These are phyloP conservation scores for Gracilaria domingensis DNA, from an alignment of 23 red algal species.

Conservation along the genomic window DNA sequence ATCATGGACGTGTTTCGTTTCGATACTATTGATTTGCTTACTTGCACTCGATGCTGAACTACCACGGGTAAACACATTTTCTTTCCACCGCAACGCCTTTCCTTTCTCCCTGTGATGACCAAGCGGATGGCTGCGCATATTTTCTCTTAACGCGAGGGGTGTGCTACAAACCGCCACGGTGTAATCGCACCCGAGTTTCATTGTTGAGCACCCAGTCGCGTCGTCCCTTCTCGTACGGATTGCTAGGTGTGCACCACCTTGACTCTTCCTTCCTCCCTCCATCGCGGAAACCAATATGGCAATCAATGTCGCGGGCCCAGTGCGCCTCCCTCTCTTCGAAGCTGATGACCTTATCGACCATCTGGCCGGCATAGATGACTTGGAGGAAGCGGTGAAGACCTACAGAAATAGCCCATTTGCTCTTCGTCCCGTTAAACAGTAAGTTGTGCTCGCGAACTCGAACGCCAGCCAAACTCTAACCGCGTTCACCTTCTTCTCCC, in stretches of 20 bases:
- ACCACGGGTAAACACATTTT: neutral
- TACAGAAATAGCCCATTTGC: neutral
- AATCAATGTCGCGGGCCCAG: neutral
- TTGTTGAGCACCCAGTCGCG: neutral
- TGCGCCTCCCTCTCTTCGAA: neutral
- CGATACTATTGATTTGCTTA: neutral
- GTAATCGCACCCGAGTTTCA: no score
- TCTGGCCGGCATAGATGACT: neutral
- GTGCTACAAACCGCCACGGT: no score
- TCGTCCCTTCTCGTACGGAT: neutral
- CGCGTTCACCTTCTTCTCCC: neutral
- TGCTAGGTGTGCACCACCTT: neutral
- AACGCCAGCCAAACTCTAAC: neutral
- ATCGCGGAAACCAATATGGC: conserved; percentile 1
- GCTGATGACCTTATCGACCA: neutral
- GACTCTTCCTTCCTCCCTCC: neutral
- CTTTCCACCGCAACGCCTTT: neutral
- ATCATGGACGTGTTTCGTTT: neutral
- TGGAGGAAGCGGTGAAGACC: neutral
- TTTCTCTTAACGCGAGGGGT: no score
- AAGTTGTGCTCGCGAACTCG: neutral
- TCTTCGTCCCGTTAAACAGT: conserved; percentile 14
- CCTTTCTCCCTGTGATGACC: no score
- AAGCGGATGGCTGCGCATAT: no score
- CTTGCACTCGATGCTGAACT: neutral